phyloP scores from a whole-genome alignment of 129 eudicot genomes.

The Pseudognaphalium luteoalbum region DNA sequence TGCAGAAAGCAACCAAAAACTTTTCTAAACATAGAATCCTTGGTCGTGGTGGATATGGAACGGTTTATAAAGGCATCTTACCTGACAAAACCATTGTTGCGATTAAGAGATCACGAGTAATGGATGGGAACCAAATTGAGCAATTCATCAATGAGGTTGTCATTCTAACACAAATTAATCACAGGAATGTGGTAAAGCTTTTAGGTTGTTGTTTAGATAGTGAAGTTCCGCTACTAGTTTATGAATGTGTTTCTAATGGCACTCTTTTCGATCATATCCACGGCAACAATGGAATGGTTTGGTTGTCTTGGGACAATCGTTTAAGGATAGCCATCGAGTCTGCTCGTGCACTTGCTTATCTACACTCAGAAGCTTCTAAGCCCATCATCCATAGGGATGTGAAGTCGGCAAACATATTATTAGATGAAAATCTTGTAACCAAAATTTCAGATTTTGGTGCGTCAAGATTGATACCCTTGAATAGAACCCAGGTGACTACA shows the following conservation, averaged over 20 bases:
- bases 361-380: not conserved
- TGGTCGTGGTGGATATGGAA: conserved; percentile 34
- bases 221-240: too few species aligned
- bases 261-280: not conserved
- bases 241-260: too few species aligned
- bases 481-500: conserved; percentile 46
- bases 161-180: too few species aligned
- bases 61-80: too few species aligned
- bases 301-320: not conserved
- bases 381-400: not conserved
- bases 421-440: conserved; percentile 7
- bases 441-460: conserved; percentile 53
- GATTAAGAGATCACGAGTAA: too few species aligned
- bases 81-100: too few species aligned
- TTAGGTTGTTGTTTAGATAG: too few species aligned
- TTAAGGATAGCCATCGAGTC: not conserved
- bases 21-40: conserved; percentile 33
- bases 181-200: too few species aligned
- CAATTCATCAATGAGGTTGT: too few species aligned
- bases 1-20: conserved; percentile 42
- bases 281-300: not conserved
- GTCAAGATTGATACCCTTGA: conserved; percentile 45
- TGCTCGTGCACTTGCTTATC: not conserved
- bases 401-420: conserved; percentile 8
- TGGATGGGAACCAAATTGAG: too few species aligned